These are phyloP conservation scores for Pseudoneurospora amorphoporcata DNA, from an alignment of 495 filamentous ascomycete species.

Conservation along the genomic window DNA sequence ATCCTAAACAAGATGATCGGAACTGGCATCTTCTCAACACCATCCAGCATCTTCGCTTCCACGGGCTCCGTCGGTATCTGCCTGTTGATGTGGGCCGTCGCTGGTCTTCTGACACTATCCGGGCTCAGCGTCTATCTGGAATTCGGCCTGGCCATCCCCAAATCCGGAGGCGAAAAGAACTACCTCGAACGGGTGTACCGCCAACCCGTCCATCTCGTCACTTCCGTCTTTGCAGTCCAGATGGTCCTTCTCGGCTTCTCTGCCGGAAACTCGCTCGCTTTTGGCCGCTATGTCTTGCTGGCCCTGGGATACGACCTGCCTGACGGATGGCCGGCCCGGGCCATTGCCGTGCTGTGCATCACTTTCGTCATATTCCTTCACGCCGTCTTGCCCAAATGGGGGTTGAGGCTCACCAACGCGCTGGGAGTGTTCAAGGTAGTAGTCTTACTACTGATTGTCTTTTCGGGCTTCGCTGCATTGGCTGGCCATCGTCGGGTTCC, in stretches of 20 bases:
- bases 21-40: constrained; percentile 40
- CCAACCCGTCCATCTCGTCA: constrained; percentile 50
- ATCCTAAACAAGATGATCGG: constrained; percentile 52
- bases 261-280: constrained; percentile 55
- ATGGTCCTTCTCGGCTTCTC: constrained; percentile 43
- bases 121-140: constrained; percentile 22
- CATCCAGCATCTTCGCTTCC: constrained; percentile 32
- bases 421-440: constrained; percentile 57
- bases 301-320: constrained; percentile 41
- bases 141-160: constrained; percentile 44
- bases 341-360: constrained; percentile 42
- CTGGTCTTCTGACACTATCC: constrained; percentile 10
- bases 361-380: constrained; percentile 51
- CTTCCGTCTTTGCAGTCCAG: constrained; percentile 48
- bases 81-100: constrained; percentile 29
- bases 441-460: constrained; percentile 51
- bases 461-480: constrained; percentile 44
- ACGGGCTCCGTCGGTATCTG: constrained; percentile 33
- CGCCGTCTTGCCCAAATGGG: constrained; percentile 46
- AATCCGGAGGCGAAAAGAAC: constrained; percentile 46
- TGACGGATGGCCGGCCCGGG: constrained; percentile 51
- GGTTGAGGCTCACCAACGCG: constrained; percentile 50
- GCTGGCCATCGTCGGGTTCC: constrained; percentile 20
- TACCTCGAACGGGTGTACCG: constrained; percentile 56
- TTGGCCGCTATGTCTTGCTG: constrained; percentile 57